These are phyloP conservation scores for Solanum pimpinellifolium DNA, from an alignment of 257 asterid species.

Conservation along the genomic window DNA sequence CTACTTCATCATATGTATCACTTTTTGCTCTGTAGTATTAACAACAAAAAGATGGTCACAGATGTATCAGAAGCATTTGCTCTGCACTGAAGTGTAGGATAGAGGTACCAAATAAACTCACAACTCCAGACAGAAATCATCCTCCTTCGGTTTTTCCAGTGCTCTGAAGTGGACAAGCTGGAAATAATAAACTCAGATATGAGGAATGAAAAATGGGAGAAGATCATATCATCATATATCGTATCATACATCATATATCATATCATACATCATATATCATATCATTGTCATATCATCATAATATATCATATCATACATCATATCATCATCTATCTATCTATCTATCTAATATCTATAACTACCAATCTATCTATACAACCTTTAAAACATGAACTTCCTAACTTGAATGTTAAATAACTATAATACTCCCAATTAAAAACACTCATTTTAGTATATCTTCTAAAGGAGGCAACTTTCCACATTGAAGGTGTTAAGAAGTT, in stretches of 20 bases:
- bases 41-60: neutral
- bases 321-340: neutral
- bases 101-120: conserved; percentile 28
- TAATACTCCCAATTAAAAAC: neutral
- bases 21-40: conserved; percentile 63
- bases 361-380: neutral
- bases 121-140: conserved; percentile 86
- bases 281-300: no score
- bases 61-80: conserved; percentile 5
- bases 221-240: neutral
- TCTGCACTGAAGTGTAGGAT: neutral
- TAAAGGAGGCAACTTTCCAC: neutral
- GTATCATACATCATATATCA: no score
- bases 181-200: conserved; percentile 1
- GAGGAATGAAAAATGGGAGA: neutral
- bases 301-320: neutral
- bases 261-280: no score
- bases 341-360: no score
- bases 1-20: conserved; percentile 93
- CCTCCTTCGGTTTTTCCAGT: conserved; percentile 88
- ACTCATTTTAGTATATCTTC: neutral
- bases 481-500: neutral
- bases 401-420: neutral
- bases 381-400: neutral
- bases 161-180: conserved; percentile 92